Evolutionary conservation across 768 basidiomycete species (phyloP).

Genomic region (Hortiboletus campestris): DNA sequence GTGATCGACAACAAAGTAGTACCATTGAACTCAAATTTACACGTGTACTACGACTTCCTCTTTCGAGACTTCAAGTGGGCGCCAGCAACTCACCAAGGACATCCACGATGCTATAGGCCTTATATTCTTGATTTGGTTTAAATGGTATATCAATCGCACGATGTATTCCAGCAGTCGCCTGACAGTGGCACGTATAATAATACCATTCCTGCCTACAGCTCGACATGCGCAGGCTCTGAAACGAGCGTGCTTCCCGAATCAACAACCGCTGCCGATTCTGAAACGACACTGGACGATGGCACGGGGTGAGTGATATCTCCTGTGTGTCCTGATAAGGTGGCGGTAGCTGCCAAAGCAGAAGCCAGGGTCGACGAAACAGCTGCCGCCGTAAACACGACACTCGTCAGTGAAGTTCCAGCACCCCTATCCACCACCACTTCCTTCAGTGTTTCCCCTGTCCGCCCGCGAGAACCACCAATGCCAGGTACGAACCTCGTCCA

Average conservation of each 20-base stretch:
- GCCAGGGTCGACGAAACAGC: conserved; percentile 7
- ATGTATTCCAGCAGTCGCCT: not conserved
- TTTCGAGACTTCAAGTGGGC: not conserved
- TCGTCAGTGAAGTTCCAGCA: conserved; percentile 3
- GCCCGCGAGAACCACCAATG: conserved; percentile 1
- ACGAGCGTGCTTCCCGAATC: not conserved
- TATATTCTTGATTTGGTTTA: not conserved
- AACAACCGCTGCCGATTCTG: not conserved
- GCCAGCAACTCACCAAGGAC: not conserved
- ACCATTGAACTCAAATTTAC: too few species aligned
- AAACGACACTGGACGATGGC: not conserved
- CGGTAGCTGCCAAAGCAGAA: conserved; percentile 8
- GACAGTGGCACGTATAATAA: not conserved
- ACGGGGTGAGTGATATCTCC: not conserved
- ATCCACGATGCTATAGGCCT: not conserved
- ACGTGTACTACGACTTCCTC: not conserved
- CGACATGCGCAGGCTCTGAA: conserved; percentile 10
- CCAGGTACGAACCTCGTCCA: conserved; percentile 77
- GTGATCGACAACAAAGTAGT: too few species aligned
- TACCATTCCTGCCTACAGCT: conserved; percentile 14
- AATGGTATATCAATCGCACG: not conserved
- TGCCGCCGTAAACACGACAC: conserved; percentile 1
- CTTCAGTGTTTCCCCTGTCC: conserved; percentile 1
- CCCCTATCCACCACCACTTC: conserved; percentile 1
- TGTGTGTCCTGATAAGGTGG: not conserved